Evolutionary conservation across 2,329 filamentous ascomycete species (phyloP).

Genomic region (Fonsecaea erecta): DNA sequence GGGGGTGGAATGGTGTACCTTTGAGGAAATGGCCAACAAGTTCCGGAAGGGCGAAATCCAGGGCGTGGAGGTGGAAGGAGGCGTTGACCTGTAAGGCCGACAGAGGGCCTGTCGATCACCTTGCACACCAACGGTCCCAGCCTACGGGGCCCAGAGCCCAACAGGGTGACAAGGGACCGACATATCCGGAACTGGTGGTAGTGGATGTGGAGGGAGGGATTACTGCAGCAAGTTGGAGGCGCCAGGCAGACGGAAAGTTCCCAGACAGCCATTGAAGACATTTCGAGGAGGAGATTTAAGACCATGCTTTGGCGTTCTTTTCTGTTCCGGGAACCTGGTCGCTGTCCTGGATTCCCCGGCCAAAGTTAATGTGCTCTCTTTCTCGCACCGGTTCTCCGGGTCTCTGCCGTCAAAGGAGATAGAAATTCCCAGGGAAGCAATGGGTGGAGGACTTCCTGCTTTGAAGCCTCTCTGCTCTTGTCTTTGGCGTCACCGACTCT

Average conservation of each 20-base stretch:
- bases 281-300: constrained; percentile 14
- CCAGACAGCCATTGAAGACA: constrained; percentile 1
- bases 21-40: constrained; percentile 71
- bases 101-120: neutral
- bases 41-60: constrained; percentile 61
- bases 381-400: constrained; percentile 4
- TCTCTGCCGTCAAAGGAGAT: neutral
- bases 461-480: constrained; percentile 1
- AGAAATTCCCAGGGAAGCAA: neutral
- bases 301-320: neutral
- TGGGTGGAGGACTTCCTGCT: neutral
- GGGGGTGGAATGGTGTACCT: constrained; percentile 55
- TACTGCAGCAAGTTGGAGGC: constrained; percentile 11
- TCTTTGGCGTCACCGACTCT: constrained; percentile 9
- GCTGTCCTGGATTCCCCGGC: neutral
- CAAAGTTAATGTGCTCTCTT: neutral
- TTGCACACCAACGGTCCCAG: neutral
- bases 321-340: neutral
- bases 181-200: neutral
- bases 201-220: neutral
- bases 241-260: neutral
- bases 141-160: neutral
- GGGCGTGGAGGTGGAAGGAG: constrained; percentile 45
- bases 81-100: constrained; percentile 17
- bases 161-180: neutral